phyloP scores from a whole-genome alignment of 192 early-diverging fungal genomes.

The Podila horticola region DNA sequence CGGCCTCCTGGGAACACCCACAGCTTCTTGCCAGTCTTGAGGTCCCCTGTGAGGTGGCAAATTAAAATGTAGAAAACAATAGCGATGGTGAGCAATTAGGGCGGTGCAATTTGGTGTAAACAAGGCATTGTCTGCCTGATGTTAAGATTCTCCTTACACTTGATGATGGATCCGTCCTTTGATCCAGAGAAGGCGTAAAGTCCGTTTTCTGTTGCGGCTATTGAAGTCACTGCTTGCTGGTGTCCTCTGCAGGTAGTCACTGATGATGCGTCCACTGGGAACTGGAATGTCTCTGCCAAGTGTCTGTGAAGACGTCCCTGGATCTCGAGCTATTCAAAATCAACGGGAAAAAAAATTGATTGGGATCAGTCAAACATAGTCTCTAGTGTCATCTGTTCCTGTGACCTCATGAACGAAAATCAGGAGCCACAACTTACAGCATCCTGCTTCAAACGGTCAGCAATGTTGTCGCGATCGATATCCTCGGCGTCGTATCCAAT shows the following conservation, averaged over 20 bases:
- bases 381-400: constrained; percentile 64
- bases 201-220: constrained; percentile 75
- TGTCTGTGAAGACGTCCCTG: constrained; percentile 31
- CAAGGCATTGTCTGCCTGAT: neutral
- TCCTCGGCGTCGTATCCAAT: constrained; percentile 91
- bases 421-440: constrained; percentile 57
- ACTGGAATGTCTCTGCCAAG: constrained; percentile 47
- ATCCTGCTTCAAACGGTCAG: constrained; percentile 84
- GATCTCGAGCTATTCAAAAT: constrained; percentile 52
- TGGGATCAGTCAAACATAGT: too few relatives aligned
- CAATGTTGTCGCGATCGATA: constrained; percentile 94
- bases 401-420: constrained; percentile 3
- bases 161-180: constrained; percentile 94
- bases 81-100: neutral
- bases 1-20: constrained; percentile 76
- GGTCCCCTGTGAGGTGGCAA: constrained; percentile 62
- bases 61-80: neutral
- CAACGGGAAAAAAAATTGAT: constrained; percentile 12
- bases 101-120: too few relatives aligned
- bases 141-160: constrained; percentile 63
- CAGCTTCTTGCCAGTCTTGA: constrained; percentile 74
- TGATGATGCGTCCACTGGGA: constrained; percentile 49
- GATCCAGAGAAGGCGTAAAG: constrained; percentile 83
- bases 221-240: constrained; percentile 82
- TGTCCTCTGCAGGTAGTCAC: constrained; percentile 68